Evolutionary conservation across 306 rosid species (phyloP).

Genomic region (Hylodesmum podocarpum): DNA sequence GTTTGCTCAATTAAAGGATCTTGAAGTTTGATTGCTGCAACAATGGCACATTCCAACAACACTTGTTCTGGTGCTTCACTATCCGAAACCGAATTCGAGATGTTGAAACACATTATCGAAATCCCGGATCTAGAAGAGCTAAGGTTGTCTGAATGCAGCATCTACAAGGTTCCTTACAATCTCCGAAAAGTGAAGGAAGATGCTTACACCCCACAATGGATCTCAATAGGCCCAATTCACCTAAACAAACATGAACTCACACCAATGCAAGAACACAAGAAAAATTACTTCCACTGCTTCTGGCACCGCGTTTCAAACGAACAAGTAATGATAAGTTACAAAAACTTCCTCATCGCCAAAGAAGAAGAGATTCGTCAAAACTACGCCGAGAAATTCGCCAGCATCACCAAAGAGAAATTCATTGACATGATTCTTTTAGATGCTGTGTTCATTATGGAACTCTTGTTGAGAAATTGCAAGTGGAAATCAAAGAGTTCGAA

Average conservation of each 20-base stretch:
- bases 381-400: slow-evolving; percentile 29
- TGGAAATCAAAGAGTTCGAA: background rate
- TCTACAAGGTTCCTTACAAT: slow-evolving; percentile 44
- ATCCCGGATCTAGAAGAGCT: slow-evolving; percentile 14
- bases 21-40: background rate
- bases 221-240: slow-evolving; percentile 62
- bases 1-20: background rate
- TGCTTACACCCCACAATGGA: slow-evolving; percentile 50
- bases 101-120: slow-evolving; percentile 32
- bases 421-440: slow-evolving; percentile 33
- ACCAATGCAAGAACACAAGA: slow-evolving; percentile 44
- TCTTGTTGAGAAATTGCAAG: slow-evolving; percentile 31
- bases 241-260: background rate
- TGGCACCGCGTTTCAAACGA: background rate
- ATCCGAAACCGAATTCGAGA: slow-evolving; percentile 20
- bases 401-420: background rate
- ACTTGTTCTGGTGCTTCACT: background rate
- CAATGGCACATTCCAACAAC: slow-evolving; percentile 10
- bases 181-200: slow-evolving; percentile 38
- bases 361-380: slow-evolving; percentile 22
- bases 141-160: slow-evolving; percentile 10
- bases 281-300: slow-evolving; percentile 27
- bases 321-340: background rate
- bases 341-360: background rate
- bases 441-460: slow-evolving; percentile 45